These are phyloP conservation scores for Fusarium pseudonygamai DNA, from an alignment of 2,329 filamentous ascomycete species.

Conservation along the genomic window DNA sequence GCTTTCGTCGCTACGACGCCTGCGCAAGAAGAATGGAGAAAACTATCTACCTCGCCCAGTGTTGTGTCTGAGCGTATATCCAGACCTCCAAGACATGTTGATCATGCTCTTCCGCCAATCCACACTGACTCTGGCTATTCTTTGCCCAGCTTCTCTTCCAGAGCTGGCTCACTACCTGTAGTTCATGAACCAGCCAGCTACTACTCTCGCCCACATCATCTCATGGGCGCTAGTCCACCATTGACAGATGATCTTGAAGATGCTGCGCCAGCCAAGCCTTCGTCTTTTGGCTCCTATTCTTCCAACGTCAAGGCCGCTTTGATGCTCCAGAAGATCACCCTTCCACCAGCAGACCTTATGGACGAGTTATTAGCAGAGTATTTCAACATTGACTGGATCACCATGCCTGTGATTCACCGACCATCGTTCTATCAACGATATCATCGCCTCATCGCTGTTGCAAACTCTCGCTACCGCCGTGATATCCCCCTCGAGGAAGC, in stretches of 20 bases:
- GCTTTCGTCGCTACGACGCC: constrained; percentile 31
- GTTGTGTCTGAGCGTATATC: constrained; percentile 28
- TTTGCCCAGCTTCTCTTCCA: constrained; percentile 20
- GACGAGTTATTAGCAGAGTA: constrained; percentile 41
- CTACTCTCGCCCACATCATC: constrained; percentile 26
- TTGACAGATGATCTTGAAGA: constrained; percentile 44
- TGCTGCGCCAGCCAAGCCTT: constrained; percentile 25
- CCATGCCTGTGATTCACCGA: constrained; percentile 38
- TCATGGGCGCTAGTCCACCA: constrained; percentile 41
- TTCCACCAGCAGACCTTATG: constrained; percentile 41
- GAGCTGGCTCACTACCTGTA: constrained; percentile 25
- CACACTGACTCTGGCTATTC: constrained; percentile 30
- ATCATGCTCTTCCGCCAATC: constrained; percentile 36
- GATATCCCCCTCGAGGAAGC: constrained; percentile 42
- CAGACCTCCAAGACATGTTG: constrained; percentile 17
- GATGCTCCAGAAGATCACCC: constrained; percentile 42
- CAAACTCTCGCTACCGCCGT: constrained; percentile 42
- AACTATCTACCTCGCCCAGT: constrained; percentile 30
- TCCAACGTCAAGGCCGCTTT: constrained; percentile 40
- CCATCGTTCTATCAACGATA: constrained; percentile 40
- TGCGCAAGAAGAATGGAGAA: constrained; percentile 38
- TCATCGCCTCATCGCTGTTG: constrained; percentile 41
- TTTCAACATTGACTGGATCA: constrained; percentile 40
- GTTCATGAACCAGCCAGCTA: constrained; percentile 33
- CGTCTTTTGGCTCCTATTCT: constrained; percentile 43